Percentiles rank a stretch among this genome's conserved stretches.
Evolutionary conservation across 805 yeast species (phyloP).

Genomic region (Saccharomycopsis guyanensis): DNA sequence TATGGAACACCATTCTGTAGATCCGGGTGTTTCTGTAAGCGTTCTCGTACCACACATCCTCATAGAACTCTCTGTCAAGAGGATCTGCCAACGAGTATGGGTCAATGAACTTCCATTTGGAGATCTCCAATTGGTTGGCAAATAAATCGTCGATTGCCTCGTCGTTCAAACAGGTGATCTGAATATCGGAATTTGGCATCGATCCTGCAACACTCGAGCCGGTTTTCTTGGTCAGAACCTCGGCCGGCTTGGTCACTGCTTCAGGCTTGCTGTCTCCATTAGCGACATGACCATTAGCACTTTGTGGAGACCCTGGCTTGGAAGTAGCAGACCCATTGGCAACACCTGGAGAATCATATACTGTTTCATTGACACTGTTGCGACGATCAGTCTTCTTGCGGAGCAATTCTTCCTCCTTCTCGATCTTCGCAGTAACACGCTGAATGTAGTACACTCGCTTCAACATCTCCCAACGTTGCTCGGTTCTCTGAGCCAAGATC

Average conservation of each 20-base stretch:
- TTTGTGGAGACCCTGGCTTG: neutral
- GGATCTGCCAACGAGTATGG: slow-evolving; percentile 92
- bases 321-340: no score
- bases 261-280: neutral
- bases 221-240: neutral
- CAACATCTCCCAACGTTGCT: slow-evolving; percentile 62
- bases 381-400: slow-evolving; percentile 1
- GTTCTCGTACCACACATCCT: slow-evolving; percentile 75
- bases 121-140: slow-evolving; percentile 9
- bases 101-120: slow-evolving; percentile 50
- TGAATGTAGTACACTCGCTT: slow-evolving; percentile 67
- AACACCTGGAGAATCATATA: neutral
- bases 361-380: neutral
- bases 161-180: slow-evolving; percentile 30
- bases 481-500: slow-evolving; percentile 35
- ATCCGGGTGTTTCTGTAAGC: slow-evolving; percentile 80
- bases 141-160: slow-evolving; percentile 20
- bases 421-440: slow-evolving; percentile 47
- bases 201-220: neutral
- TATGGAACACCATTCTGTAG: slow-evolving; percentile 78
- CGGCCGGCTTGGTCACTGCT: neutral
- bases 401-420: slow-evolving; percentile 26
- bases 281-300: neutral
- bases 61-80: slow-evolving; percentile 67
- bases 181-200: slow-evolving; percentile 17